These are phyloP conservation scores for Cetraspora pellucida DNA, from an alignment of 192 early-diverging fungal genomes.

Conservation along the genomic window DNA sequence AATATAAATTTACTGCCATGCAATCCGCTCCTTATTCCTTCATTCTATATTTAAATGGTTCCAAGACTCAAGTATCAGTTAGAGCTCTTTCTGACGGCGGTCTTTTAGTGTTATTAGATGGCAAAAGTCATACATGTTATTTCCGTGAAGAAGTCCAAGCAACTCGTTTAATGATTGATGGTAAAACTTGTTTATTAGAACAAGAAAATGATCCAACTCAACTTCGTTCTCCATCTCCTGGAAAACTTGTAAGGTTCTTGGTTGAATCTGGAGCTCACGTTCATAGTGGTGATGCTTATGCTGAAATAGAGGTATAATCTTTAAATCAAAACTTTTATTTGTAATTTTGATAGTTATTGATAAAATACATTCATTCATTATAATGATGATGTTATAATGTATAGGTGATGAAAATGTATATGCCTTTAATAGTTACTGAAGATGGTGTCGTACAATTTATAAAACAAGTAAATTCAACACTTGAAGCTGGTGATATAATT, in stretches of 20 bases:
- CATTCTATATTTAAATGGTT: slow-evolving; percentile 80
- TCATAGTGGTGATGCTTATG: slow-evolving; percentile 86
- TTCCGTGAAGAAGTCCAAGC: slow-evolving; percentile 85
- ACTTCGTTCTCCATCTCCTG: slow-evolving; percentile 92
- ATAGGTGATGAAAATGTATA: slow-evolving; percentile 99
- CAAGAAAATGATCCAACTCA: slow-evolving; percentile 98
- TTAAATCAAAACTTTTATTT: neutral
- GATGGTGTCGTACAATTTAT: slow-evolving; percentile 88
- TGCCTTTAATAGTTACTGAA: slow-evolving; percentile 92
- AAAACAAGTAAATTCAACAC: slow-evolving; percentile 82
- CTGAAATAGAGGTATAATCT: slow-evolving; percentile 87
- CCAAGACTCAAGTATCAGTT: slow-evolving; percentile 79
- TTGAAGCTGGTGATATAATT: slow-evolving; percentile 91
- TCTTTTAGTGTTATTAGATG: slow-evolving; percentile 84
- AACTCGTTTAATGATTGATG: slow-evolving; percentile 86
- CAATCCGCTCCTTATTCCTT: slow-evolving; percentile 81
- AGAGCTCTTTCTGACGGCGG: slow-evolving; percentile 91
- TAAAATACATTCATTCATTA: neutral
- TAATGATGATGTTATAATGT: neutral
- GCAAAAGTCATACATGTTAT: slow-evolving; percentile 92
- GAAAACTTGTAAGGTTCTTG: slow-evolving; percentile 93
- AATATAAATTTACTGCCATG: slow-evolving; percentile 84
- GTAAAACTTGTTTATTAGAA: slow-evolving; percentile 90
- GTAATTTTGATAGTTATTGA: neutral
- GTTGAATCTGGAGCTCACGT: slow-evolving; percentile 94